These are phyloP conservation scores for Leishmania aethiopica DNA, from an alignment of 208 protist species.

Conservation along the genomic window DNA sequence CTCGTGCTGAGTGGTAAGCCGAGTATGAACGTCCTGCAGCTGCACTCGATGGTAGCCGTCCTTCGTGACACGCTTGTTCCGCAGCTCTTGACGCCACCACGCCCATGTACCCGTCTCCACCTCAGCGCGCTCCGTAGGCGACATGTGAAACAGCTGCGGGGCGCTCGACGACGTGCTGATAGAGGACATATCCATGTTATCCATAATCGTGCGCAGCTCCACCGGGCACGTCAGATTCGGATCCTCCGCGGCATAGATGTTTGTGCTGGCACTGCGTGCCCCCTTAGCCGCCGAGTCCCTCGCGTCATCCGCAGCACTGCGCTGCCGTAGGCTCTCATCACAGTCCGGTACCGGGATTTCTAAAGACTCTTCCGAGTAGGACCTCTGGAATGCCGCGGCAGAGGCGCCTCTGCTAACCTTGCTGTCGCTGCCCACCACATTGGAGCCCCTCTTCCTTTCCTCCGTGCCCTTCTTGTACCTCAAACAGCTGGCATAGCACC, in stretches of 20 bases:
- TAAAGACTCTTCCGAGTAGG: slow-evolving; percentile 10
- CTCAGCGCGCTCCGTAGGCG: slow-evolving; percentile 30
- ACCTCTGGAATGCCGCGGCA: too few relatives aligned
- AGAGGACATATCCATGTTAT: slow-evolving; percentile 21
- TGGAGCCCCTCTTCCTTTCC: slow-evolving; percentile 2
- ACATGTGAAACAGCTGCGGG: slow-evolving; percentile 70
- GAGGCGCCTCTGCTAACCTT: not conserved
- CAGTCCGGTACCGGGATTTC: slow-evolving; percentile 18
- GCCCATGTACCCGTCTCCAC: slow-evolving; percentile 52
- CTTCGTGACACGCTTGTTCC: slow-evolving; percentile 62
- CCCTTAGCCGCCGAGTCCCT: not conserved
- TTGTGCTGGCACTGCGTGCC: slow-evolving; percentile 7
- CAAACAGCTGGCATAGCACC: slow-evolving; percentile 32
- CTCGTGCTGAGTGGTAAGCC: slow-evolving; percentile 58
- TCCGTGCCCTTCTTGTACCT: slow-evolving; percentile 24
- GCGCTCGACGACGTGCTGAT: slow-evolving; percentile 46
- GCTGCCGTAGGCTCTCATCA: not conserved
- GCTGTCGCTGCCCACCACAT: not conserved
- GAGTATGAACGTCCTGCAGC: slow-evolving; percentile 68
- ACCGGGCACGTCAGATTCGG: slow-evolving; percentile 10
- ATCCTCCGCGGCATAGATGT: slow-evolving; percentile 2
- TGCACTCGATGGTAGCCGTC: slow-evolving; percentile 51
- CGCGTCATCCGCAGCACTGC: not conserved
- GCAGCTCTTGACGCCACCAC: slow-evolving; percentile 81
- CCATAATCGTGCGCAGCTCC: slow-evolving; percentile 29